Conservation (phyloP, 2,329 filamentous ascomycete species). For the Fusarium sp. region DNA sequence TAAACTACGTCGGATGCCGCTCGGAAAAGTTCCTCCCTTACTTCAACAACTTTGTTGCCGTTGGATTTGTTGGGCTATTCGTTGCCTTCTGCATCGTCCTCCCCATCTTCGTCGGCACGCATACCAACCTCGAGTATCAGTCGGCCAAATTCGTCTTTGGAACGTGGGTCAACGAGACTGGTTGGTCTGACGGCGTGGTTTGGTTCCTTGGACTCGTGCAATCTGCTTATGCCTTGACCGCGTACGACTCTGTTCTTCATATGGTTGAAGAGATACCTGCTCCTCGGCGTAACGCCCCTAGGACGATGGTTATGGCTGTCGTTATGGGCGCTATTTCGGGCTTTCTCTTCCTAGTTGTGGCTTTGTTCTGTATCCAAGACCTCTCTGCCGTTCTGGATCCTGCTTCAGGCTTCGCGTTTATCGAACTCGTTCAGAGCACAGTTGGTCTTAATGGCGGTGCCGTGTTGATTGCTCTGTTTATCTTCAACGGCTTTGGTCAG, state of each 20-base stretch:
- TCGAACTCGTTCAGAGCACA: slow-evolving; percentile 56
- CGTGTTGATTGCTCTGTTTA: slow-evolving; percentile 61
- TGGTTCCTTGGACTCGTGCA: slow-evolving; percentile 69
- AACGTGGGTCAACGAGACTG: slow-evolving; percentile 55
- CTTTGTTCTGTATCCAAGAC: slow-evolving; percentile 61
- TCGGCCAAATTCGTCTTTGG: slow-evolving; percentile 64
- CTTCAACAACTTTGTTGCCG: slow-evolving; percentile 67
- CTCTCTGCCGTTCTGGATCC: slow-evolving; percentile 55
- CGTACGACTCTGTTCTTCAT: slow-evolving; percentile 68
- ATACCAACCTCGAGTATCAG: slow-evolving; percentile 57
- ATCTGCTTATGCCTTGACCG: slow-evolving; percentile 61
- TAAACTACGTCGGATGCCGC: slow-evolving; percentile 65
- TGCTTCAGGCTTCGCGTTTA: slow-evolving; percentile 57
- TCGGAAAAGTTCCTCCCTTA: slow-evolving; percentile 53
- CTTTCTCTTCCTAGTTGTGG: slow-evolving; percentile 62
- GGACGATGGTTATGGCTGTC: slow-evolving; percentile 63
- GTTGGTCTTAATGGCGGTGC: slow-evolving; percentile 53
- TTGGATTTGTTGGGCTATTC: slow-evolving; percentile 63
- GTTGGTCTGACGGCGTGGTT: slow-evolving; percentile 63
- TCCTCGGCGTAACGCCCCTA: slow-evolving; percentile 61
- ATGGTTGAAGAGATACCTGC: slow-evolving; percentile 67
- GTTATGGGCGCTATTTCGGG: slow-evolving; percentile 59
- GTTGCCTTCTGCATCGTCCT: slow-evolving; percentile 62
- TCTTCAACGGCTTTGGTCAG: slow-evolving; percentile 65
- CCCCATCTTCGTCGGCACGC: slow-evolving; percentile 62